Conservation (phyloP, 2,329 filamentous ascomycete genomes). For the Calonectria ilicicola region DNA sequence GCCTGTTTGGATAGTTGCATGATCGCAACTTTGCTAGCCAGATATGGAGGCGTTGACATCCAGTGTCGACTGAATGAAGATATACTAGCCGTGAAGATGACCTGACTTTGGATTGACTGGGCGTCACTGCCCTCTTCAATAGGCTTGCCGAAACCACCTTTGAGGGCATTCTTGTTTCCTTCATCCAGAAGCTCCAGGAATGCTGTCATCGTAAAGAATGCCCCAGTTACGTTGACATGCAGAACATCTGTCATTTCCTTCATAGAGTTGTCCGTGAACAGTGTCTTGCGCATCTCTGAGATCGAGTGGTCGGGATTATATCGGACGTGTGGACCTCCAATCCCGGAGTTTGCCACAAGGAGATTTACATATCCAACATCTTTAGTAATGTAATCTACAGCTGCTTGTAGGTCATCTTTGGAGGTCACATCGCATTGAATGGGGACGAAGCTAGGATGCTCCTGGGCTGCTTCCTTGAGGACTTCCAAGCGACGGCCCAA, state of each 20-base stretch:
- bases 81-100: neutral
- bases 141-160: neutral
- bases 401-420: neutral
- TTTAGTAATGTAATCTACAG: neutral
- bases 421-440: neutral
- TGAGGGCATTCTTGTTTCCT: neutral
- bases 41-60: neutral
- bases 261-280: neutral
- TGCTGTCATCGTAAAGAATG: neutral
- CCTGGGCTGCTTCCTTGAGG: neutral
- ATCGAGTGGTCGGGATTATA: neutral
- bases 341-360: neutral
- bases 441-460: neutral
- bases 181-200: neutral
- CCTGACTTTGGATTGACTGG: neutral
- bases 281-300: neutral
- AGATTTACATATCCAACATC: neutral
- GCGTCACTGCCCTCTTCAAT: neutral
- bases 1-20: neutral
- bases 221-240: neutral
- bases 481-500: neutral
- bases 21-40: neutral
- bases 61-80: neutral
- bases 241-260: neutral
- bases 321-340: neutral